A percentile compares a stretch with the other conserved stretches of the same genome.
These are phyloP conservation scores for Forsythia suspensa DNA, from an alignment of 257 asterid species.

Conservation along the genomic window DNA sequence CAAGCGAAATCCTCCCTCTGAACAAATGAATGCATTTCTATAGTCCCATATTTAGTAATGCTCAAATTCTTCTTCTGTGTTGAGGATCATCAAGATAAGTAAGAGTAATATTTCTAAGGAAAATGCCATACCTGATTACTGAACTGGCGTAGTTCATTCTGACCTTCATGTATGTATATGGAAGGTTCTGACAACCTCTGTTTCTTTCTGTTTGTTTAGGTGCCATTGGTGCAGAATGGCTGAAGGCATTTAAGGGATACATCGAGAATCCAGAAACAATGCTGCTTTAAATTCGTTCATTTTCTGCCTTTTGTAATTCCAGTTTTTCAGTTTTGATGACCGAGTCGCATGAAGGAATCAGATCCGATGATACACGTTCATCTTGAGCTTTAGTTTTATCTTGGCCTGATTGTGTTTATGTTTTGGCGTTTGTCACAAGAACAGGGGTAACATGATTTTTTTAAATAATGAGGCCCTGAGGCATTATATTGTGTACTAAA, in stretches of 20 bases:
- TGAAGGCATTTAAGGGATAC: constrained; percentile 94
- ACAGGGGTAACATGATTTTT: constrained; percentile 23
- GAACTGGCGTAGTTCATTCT: neutral
- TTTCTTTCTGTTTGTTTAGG: constrained; percentile 39
- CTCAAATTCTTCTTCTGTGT: neutral
- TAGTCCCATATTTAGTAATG: neutral
- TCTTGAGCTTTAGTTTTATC: neutral
- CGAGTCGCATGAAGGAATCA: constrained; percentile 4
- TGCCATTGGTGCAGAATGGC: constrained; percentile 98
- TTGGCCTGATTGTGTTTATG: neutral
- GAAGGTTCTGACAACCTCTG: neutral
- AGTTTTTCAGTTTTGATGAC: constrained; percentile 21
- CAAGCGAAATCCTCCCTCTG: neutral
- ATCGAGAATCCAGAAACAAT: constrained; percentile 91
- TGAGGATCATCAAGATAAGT: neutral
- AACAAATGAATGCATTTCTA: neutral
- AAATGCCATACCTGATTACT: neutral
- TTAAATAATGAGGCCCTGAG: constrained; percentile 31
- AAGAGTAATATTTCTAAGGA: neutral
- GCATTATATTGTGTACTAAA: neutral
- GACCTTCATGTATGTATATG: neutral
- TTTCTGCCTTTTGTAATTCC: neutral
- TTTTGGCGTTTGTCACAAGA: constrained; percentile 2
- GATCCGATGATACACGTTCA: constrained; percentile 17
- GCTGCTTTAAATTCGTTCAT: constrained; percentile 53